Evolutionary conservation across 2,329 filamentous ascomycete genomes (phyloP).

Genomic region (Ilyonectria sp.): DNA sequence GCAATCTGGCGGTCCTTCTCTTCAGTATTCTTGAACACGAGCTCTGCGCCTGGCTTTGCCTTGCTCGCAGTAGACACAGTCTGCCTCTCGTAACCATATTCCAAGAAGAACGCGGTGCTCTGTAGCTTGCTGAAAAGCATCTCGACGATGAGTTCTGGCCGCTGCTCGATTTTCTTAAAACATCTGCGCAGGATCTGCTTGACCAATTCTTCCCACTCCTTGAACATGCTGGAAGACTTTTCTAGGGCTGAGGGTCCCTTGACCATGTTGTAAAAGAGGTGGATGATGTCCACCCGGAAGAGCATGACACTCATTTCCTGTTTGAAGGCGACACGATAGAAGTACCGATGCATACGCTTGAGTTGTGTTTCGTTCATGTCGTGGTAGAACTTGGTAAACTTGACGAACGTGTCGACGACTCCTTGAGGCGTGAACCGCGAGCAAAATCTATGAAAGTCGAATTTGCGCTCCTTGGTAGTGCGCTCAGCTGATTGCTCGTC

Average conservation of each 20-base stretch:
- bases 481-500: constrained; percentile 80
- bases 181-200: constrained; percentile 88
- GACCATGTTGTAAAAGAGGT: constrained; percentile 90
- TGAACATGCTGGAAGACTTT: constrained; percentile 75
- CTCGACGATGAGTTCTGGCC: constrained; percentile 89
- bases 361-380: constrained; percentile 86
- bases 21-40: constrained; percentile 84
- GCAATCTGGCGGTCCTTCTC: constrained; percentile 81
- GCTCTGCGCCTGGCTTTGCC: constrained; percentile 80
- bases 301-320: constrained; percentile 91
- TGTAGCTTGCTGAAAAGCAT: constrained; percentile 95
- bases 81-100: constrained; percentile 90
- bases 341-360: constrained; percentile 93
- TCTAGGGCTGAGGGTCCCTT: constrained; percentile 87
- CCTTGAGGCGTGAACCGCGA: constrained; percentile 86
- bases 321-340: constrained; percentile 95
- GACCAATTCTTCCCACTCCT: constrained; percentile 92
- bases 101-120: constrained; percentile 86
- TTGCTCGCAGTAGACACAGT: constrained; percentile 75
- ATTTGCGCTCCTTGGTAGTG: constrained; percentile 86
- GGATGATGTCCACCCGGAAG: constrained; percentile 91
- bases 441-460: constrained; percentile 90
- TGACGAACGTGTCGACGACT: constrained; percentile 90
- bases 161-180: constrained; percentile 86
- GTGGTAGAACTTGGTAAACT: constrained; percentile 83